Evolutionary conservation across 1,139 yeast genomes (phyloP), one percentile per base, ranked within the genome.

Genomic region (Candida buenavistaensis): DNA sequence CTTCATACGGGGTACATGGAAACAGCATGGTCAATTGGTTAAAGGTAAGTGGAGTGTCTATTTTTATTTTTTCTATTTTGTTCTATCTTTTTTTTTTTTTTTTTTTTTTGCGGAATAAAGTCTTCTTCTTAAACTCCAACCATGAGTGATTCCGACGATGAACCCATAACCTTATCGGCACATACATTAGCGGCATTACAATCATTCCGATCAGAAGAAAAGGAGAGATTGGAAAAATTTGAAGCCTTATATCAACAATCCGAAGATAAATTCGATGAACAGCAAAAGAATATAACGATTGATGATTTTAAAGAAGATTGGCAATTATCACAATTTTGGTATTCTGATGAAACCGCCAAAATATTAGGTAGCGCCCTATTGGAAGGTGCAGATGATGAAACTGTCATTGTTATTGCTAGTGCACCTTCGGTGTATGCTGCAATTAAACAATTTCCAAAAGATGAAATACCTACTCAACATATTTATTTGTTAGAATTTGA

Each of bases 371-470:
- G 72, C 40, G 94, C 86, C 12, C 63, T 88, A 25, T 57, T 87
- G 14, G 85, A 80, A 28, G 94, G 88, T 5, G 94, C 95, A 1
- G 83, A 79, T 45, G 73, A 71, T 39, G 69, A 75, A 28, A 83
- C 95, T 0, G 79, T 79, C 1, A 70, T 87, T 32, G 87, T 82
- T 28, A 74, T 89, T 39, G 86, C 87, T 1, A 81, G 92, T 62
- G 96, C 96, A 1, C 96, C 97, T 5, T 84, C 96, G 0, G 96
- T 87, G 2, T 89, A 81, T 59, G 95, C 96, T 1, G 94, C 94
- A 1, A 76, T 89, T 30, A 73, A 72, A 47, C 75, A 77, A 41
- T 54, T 65, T 26, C 76, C 80, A 5, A 59, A 64, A 6, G 56
- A 63, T 19, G 68, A 73, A 9, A 51, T 86, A 17, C 88, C 87